Conservation (phyloP, 805 yeast genomes). For the Pichia ethanolica region DNA sequence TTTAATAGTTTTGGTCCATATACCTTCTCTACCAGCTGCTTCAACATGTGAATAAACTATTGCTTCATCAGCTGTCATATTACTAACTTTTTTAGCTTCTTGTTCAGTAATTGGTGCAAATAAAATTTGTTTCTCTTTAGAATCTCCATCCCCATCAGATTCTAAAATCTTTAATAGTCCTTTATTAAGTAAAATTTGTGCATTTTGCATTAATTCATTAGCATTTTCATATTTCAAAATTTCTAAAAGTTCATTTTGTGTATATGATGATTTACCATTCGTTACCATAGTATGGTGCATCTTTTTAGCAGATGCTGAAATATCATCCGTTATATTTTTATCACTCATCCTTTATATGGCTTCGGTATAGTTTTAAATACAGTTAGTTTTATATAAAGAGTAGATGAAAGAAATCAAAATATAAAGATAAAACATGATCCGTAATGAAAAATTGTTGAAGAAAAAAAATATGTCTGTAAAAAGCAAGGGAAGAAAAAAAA, state of each 20-base stretch:
- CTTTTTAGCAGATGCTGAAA: slow-evolving; percentile 35
- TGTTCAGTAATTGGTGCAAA: slow-evolving; percentile 67
- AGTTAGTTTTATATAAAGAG: neutral
- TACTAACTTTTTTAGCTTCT: slow-evolving; percentile 71
- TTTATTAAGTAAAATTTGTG: slow-evolving; percentile 39
- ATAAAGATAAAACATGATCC: too few species aligned
- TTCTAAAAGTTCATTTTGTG: slow-evolving; percentile 62
- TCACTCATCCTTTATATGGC: slow-evolving; percentile 6
- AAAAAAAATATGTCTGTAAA: too few species aligned
- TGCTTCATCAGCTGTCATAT: slow-evolving; percentile 83
- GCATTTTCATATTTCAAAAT: slow-evolving; percentile 37
- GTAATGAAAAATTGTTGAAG: too few species aligned
- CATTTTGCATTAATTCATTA: slow-evolving; percentile 33
- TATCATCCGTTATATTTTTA: slow-evolving; percentile 4
- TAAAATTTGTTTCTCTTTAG: slow-evolving; percentile 35
- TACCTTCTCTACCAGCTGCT: slow-evolving; percentile 90
- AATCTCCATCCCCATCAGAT: slow-evolving; percentile 35
- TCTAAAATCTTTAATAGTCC: slow-evolving; percentile 62
- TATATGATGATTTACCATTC: slow-evolving; percentile 41
- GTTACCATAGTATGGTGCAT: slow-evolving; percentile 62
- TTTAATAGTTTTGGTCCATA: slow-evolving; percentile 89
- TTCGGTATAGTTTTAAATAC: too few species aligned
- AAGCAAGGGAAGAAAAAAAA: too few species aligned
- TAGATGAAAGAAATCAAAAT: too few species aligned
- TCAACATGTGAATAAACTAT: slow-evolving; percentile 87